Percentiles rank a stretch among this genome's conserved stretches.
phyloP scores from a whole-genome alignment of 768 basidiomycete species.

The Lactifluus piperatus region DNA sequence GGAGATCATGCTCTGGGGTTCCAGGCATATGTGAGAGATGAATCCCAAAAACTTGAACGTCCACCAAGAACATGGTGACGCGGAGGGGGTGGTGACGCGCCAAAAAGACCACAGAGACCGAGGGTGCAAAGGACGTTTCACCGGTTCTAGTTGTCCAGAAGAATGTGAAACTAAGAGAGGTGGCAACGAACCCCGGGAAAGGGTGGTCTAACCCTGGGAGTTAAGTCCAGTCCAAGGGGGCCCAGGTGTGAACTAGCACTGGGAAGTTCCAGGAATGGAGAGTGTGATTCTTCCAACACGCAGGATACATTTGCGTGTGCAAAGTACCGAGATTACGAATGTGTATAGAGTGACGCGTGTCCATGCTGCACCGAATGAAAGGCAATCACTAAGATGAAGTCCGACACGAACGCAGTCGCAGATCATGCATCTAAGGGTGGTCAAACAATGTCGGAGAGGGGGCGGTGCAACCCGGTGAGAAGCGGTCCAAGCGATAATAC shows the following conservation, averaged over 20 bases:
- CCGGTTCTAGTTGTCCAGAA: constrained; percentile 16
- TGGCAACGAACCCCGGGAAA: constrained; percentile 13
- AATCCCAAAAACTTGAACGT: neutral
- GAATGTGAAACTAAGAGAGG: constrained; percentile 14
- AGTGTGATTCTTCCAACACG: constrained; percentile 16
- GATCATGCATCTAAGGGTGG: constrained; percentile 3
- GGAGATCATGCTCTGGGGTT: neutral
- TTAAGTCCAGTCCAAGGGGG: constrained; percentile 5
- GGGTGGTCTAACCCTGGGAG: constrained; percentile 4
- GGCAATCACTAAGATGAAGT: neutral
- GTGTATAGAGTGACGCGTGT: neutral
- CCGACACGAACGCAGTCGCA: constrained; percentile 4
- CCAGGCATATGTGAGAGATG: neutral
- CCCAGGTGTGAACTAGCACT: neutral
- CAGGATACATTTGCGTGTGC: constrained; percentile 6
- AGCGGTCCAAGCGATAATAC: neutral
- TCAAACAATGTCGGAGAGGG: constrained; percentile 1
- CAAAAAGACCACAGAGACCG: constrained; percentile 1
- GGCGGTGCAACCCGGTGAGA: constrained; percentile 3
- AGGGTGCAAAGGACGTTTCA: constrained; percentile 14
- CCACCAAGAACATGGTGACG: constrained; percentile 7
- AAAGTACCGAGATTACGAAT: constrained; percentile 17
- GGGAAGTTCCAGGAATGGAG: constrained; percentile 9
- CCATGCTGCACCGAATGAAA: neutral
- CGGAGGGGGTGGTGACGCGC: constrained; percentile 3